Conservation (phyloP, 768 basidiomycete species). For the Boletus fagicola region DNA sequence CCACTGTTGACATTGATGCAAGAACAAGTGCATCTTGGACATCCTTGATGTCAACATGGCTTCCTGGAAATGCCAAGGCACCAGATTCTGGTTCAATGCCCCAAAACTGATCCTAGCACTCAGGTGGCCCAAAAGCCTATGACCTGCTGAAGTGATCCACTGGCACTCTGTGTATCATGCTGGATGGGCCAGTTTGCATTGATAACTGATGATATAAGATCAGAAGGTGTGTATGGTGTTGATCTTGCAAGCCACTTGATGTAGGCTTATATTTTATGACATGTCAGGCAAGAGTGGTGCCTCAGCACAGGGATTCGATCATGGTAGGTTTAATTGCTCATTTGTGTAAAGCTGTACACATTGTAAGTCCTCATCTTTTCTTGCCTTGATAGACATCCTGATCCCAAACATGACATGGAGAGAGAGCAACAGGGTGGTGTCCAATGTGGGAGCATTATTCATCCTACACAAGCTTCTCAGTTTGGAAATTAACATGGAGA, state of each 20-base stretch:
- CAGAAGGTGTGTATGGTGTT: neutral
- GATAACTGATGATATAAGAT: conserved; percentile 51
- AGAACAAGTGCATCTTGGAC: conserved; percentile 67
- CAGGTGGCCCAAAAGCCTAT: conserved; percentile 51
- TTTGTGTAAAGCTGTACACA: conserved; percentile 55
- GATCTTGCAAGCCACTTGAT: neutral
- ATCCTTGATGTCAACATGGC: conserved; percentile 61
- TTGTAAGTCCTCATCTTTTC: conserved; percentile 45
- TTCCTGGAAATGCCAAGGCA: conserved; percentile 70
- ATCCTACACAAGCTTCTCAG: too few species aligned
- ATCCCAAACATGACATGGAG: neutral
- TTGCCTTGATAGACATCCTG: neutral
- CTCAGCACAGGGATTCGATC: conserved; percentile 59
- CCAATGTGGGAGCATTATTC: too few species aligned
- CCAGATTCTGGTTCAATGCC: conserved; percentile 80
- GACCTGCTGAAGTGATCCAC: conserved; percentile 75
- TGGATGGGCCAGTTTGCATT: conserved; percentile 75
- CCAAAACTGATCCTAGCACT: conserved; percentile 47
- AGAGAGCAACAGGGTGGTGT: too few species aligned
- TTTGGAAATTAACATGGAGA: too few species aligned
- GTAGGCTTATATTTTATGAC: conserved; percentile 82
- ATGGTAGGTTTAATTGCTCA: neutral
- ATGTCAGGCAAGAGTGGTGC: conserved; percentile 70
- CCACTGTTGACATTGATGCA: conserved; percentile 27
- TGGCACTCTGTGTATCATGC: conserved; percentile 77